phyloP scores from a whole-genome alignment of 75 land plant species.

The Picea sitchensis region DNA sequence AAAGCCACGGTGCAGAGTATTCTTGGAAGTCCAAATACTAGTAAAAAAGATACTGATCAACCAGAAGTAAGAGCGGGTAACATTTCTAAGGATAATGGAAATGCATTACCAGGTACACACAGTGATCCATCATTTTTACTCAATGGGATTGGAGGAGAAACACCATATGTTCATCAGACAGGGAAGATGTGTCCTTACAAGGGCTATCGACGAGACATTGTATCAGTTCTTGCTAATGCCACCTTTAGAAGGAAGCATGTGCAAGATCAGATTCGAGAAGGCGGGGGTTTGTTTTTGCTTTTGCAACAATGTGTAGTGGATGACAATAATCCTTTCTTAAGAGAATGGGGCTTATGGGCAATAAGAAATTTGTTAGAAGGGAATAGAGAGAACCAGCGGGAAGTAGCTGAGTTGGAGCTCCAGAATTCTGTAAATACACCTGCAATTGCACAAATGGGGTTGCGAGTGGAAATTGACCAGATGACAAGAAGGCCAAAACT shows the following conservation, averaged over 20 bases:
- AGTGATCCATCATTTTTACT: not conserved
- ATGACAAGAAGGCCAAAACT: conserved; percentile 59
- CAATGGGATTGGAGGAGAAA: not conserved
- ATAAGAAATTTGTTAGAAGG: conserved; percentile 71
- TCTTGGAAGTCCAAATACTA: not conserved
- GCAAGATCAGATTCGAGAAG: conserved; percentile 69
- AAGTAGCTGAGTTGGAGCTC: conserved; percentile 59
- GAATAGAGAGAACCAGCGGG: conserved; percentile 57
- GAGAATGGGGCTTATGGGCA: conserved; percentile 86
- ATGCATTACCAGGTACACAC: not conserved
- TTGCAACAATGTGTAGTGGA: conserved; percentile 85
- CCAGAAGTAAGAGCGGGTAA: not conserved
- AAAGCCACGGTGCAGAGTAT: conserved; percentile 14
- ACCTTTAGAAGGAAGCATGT: conserved; percentile 44
- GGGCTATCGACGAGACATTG: conserved; percentile 84
- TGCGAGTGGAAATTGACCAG: conserved; percentile 66
- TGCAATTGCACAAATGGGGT: conserved; percentile 49
- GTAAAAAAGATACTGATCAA: not conserved
- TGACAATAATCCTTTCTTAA: conserved; percentile 68
- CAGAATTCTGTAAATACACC: conserved; percentile 49
- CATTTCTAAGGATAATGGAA: not conserved
- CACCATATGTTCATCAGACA: conserved; percentile 13
- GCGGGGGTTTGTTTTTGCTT: conserved; percentile 51
- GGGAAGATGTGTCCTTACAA: conserved; percentile 42
- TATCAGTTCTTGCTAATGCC: conserved; percentile 76